These are phyloP conservation scores for Phascolomyces articulosus DNA, from an alignment of 371 early-diverging fungal genomes.

Conservation along the genomic window DNA sequence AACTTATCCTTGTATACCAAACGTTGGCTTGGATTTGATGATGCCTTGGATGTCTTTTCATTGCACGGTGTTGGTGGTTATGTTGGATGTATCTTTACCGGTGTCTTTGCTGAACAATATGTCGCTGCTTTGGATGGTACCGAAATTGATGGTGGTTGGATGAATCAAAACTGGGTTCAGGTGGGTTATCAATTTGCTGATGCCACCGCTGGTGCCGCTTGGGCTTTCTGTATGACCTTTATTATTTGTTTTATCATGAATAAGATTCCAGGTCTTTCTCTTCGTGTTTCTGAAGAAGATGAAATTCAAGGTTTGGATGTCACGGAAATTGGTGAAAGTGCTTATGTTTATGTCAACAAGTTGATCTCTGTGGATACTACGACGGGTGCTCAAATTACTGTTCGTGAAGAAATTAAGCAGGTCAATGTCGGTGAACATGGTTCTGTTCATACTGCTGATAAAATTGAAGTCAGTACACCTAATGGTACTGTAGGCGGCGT, in stretches of 20 bases:
- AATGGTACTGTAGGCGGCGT: no score
- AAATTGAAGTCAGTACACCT: neutral
- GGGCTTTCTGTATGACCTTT: slow-evolving; percentile 79
- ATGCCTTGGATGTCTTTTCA: slow-evolving; percentile 84
- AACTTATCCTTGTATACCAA: slow-evolving; percentile 78
- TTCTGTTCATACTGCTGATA: neutral
- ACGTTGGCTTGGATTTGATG: slow-evolving; percentile 82
- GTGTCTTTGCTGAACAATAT: slow-evolving; percentile 81
- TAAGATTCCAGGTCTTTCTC: slow-evolving; percentile 71
- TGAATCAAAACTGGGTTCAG: slow-evolving; percentile 82
- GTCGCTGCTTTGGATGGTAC: slow-evolving; percentile 76
- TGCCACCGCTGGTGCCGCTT: slow-evolving; percentile 70
- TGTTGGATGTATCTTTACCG: slow-evolving; percentile 84
- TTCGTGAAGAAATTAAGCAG: slow-evolving; percentile 2
- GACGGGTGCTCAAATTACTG: slow-evolving; percentile 15
- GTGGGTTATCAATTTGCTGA: slow-evolving; percentile 81
- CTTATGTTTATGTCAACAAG: slow-evolving; percentile 55
- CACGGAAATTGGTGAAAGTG: slow-evolving; percentile 79
- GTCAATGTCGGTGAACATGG: slow-evolving; percentile 3
- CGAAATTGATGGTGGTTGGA: slow-evolving; percentile 78
- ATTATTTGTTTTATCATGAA: slow-evolving; percentile 77
- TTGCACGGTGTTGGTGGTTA: slow-evolving; percentile 86
- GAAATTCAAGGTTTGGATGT: slow-evolving; percentile 78
- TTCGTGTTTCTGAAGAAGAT: slow-evolving; percentile 70
- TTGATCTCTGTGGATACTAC: slow-evolving; percentile 26